Conservation (phyloP, 2,329 filamentous ascomycete species). For the Lasiodiplodia hormozganensis region DNA sequence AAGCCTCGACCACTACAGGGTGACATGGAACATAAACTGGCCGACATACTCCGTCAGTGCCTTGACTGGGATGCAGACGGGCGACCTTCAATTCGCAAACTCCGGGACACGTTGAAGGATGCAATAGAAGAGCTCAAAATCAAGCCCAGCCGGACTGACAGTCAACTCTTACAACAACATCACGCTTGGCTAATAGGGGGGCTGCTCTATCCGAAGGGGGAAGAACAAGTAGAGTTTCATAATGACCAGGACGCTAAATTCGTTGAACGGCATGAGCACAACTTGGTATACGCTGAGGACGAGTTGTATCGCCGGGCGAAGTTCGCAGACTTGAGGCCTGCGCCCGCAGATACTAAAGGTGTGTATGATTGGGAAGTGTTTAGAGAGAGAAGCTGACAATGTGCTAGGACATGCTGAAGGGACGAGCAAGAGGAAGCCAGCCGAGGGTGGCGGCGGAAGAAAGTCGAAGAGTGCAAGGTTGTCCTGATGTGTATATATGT, state of each 20-base stretch:
- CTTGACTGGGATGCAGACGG: not conserved
- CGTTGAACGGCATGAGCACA: not conserved
- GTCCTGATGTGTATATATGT: not conserved
- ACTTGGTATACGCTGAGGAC: not conserved
- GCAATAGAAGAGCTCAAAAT: not conserved
- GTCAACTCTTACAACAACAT: too few relatives aligned
- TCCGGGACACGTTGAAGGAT: not conserved
- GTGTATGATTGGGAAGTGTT: not conserved
- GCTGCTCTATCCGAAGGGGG: not conserved
- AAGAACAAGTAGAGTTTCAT: not conserved
- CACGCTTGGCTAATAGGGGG: not conserved
- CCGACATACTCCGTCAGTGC: slow-evolving; percentile 5
- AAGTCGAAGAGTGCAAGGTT: not conserved
- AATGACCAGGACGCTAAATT: not conserved
- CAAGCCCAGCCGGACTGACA: not conserved
- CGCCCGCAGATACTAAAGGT: not conserved
- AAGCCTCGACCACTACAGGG: not conserved
- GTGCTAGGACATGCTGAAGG: not conserved
- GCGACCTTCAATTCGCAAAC: slow-evolving; percentile 5
- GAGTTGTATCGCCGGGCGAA: not conserved
- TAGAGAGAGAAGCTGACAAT: not conserved
- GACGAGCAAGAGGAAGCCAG: not conserved
- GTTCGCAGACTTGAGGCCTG: not conserved
- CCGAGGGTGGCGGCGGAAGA: not conserved
- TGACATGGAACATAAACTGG: not conserved